These are phyloP conservation scores for Coleophoma eucalyptorum DNA, from an alignment of 2,329 filamentous ascomycete genomes.

Conservation along the genomic window DNA sequence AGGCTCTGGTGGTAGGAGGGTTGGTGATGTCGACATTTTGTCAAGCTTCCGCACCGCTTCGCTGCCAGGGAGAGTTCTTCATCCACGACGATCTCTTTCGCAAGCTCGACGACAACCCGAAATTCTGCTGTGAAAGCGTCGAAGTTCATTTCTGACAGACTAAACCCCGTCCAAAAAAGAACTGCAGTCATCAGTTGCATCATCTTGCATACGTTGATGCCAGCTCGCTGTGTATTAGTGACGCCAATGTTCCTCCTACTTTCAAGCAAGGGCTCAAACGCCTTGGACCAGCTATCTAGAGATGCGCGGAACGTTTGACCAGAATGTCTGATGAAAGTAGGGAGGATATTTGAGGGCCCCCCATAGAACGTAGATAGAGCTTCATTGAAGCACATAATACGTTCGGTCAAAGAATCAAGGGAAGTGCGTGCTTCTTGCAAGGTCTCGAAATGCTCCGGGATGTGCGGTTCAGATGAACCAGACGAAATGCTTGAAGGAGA, in stretches of 20 bases:
- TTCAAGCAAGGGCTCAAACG: slow-evolving; percentile 52
- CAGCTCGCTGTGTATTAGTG: slow-evolving; percentile 50
- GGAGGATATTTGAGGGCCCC: slow-evolving; percentile 43
- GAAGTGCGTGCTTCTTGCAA: slow-evolving; percentile 51
- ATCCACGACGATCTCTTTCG: slow-evolving; percentile 53
- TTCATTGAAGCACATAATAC: slow-evolving; percentile 56
- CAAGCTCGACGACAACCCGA: slow-evolving; percentile 51
- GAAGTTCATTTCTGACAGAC: slow-evolving; percentile 53
- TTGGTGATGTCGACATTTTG: slow-evolving; percentile 58
- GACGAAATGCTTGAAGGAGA: slow-evolving; percentile 36
- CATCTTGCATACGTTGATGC: slow-evolving; percentile 60
- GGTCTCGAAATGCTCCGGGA: slow-evolving; percentile 36
- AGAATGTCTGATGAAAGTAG: slow-evolving; percentile 15
- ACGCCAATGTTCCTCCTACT: slow-evolving; percentile 41
- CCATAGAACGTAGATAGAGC: slow-evolving; percentile 43
- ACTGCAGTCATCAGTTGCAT: slow-evolving; percentile 54
- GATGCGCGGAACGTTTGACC: slow-evolving; percentile 41
- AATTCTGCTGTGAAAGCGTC: slow-evolving; percentile 51
- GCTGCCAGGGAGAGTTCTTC: slow-evolving; percentile 49
- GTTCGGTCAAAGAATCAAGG: slow-evolving; percentile 53
- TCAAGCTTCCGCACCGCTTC: slow-evolving; percentile 50
- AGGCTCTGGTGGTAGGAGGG: slow-evolving; percentile 30
- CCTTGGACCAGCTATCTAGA: slow-evolving; percentile 50
- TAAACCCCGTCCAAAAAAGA: slow-evolving; percentile 58
- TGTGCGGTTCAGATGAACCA: slow-evolving; percentile 11